Evolutionary conservation across 1,284 basidiomycete genomes (phyloP).

Genomic region (Puccinia horiana): DNA sequence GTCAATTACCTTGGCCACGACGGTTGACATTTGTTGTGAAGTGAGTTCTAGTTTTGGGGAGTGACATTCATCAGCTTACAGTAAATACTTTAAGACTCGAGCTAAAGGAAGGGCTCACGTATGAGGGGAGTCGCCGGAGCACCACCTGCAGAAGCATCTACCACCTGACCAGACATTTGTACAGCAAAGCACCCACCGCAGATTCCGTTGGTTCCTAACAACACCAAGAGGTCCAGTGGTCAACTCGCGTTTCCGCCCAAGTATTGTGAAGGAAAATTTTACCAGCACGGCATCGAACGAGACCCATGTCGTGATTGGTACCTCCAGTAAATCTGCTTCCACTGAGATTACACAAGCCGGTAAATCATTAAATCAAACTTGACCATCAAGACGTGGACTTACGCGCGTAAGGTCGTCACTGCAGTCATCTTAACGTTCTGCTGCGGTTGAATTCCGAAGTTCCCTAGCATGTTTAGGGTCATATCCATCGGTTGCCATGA

Average conservation of each 20-base stretch:
- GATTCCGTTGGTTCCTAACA: background rate
- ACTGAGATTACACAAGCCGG: background rate
- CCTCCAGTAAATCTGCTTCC: slow-evolving; percentile 39
- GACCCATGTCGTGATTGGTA: slow-evolving; percentile 10
- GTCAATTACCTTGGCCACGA: slow-evolving; percentile 4
- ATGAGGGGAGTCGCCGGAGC: background rate
- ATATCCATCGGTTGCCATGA: slow-evolving; percentile 33
- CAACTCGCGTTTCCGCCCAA: too few species aligned
- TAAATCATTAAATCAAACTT: background rate
- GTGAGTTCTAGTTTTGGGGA: background rate
- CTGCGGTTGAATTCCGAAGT: slow-evolving; percentile 20
- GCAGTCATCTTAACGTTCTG: background rate
- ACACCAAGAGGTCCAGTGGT: too few species aligned
- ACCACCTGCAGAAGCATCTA: background rate
- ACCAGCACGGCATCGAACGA: slow-evolving; percentile 38
- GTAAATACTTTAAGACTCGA: too few species aligned
- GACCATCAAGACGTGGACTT: background rate
- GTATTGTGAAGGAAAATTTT: background rate
- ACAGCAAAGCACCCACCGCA: slow-evolving; percentile 45
- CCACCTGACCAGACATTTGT: slow-evolving; percentile 25
- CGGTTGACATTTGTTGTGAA: slow-evolving; percentile 23
- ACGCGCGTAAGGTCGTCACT: slow-evolving; percentile 38
- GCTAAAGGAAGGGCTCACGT: background rate
- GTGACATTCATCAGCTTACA: background rate
- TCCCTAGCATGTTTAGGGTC: slow-evolving; percentile 44